Base-by-base conservation (phyloP, 2,329 filamentous ascomycete genomes). In the Nigrograna mackinnonii region DNA sequence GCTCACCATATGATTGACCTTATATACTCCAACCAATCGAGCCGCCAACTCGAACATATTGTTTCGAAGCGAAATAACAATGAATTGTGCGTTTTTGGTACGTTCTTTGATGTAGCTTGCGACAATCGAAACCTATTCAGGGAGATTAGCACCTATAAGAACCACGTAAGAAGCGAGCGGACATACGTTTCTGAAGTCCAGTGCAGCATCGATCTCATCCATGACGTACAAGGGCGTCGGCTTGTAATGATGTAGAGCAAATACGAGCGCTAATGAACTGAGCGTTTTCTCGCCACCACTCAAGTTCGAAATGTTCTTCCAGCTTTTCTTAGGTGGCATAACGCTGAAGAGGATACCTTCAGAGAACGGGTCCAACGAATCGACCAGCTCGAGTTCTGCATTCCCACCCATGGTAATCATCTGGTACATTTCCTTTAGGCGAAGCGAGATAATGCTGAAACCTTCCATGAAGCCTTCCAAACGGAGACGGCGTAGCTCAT, bases 391-490 rank as follows among this genome's bases (percentile, higher is more conserved):
- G 11, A 99, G 82, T 73, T 99, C 94, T 0, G 94, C 94, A 60
- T 99, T 99, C 42, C 94, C 94, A 48, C 94, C 94, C 91, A 99
- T 97, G 17, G 94, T 99, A 67, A 99, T 99, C 91, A 99, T 96
- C 68, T 99, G 94, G 73, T 99, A 99, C 94, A 99, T 99, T 65
- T 99, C 94, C 76, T 99, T 99, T 34, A 99, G 79, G 1, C 92
- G 87, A 18, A 96, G 78, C 1, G 92, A 97, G 69, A 99, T 99
- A 49, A 84, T 87, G 60, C 86, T 87, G 75, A 99, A 97, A 28
- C 95, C 94, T 65, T 95, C 90, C 91, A 97, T 97, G 79, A 99
- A 99, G 24, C 94, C 92, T 58, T 96, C 92, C 6, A 97, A 78
- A 21, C 94, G 89, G 37, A 96, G 78, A 12, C 90, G 87, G 11